Evolutionary conservation across 106 monocot species (phyloP).

Genomic region (Allium fistulosum): DNA sequence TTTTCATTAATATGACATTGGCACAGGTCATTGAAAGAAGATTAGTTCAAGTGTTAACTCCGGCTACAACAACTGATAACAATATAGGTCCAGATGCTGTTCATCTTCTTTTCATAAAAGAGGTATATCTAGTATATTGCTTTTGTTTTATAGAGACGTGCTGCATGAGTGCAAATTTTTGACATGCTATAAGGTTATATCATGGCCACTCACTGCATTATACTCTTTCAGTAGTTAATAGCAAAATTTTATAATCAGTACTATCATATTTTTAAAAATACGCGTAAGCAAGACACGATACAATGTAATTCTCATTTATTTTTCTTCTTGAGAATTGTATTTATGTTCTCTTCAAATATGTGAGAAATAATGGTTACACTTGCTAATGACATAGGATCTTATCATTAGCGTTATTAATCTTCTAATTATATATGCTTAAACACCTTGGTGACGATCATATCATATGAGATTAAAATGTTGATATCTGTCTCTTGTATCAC

Average conservation of each 20-base stretch:
- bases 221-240: no score
- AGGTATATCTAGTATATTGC: constrained; percentile 33
- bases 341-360: not conserved
- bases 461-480: not conserved
- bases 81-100: constrained; percentile 65
- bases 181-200: no score
- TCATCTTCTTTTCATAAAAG: constrained; percentile 84
- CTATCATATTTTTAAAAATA: no score
- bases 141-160: not conserved
- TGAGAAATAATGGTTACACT: no score
- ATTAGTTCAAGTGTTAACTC: constrained; percentile 61
- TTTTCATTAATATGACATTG: not conserved
- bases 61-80: constrained; percentile 58
- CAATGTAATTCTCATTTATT: no score
- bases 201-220: no score
- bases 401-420: not conserved
- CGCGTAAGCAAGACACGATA: no score
- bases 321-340: not conserved
- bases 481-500: not conserved
- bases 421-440: not conserved
- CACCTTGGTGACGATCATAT: not conserved
- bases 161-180: no score
- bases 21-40: constrained; percentile 84
- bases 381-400: no score
- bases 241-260: no score